These are phyloP conservation scores for Camellia lanceoleosa DNA, from an alignment of 148 eudicot genomes.

Conservation along the genomic window DNA sequence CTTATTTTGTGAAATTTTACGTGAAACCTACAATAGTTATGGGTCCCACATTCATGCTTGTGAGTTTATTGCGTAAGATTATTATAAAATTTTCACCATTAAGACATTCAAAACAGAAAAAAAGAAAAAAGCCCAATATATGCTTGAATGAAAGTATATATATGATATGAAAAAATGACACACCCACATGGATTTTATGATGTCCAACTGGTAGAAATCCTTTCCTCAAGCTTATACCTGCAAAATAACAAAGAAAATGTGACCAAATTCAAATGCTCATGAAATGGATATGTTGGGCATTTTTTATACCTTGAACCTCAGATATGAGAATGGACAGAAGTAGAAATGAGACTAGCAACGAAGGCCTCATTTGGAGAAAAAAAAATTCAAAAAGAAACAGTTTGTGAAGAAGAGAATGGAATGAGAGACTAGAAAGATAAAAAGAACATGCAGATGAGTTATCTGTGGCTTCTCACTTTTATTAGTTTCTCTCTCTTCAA, in stretches of 20 bases:
- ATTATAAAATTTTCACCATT: not conserved
- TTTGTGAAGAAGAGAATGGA: not conserved
- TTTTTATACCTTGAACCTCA: constrained; percentile 38
- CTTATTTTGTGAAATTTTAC: no score
- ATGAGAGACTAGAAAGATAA: not conserved
- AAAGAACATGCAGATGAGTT: no score
- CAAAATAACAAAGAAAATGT: not conserved
- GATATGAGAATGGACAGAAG: constrained; percentile 29
- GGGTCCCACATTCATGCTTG: no score
- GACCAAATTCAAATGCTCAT: not conserved
- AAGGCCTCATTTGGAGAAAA: constrained; percentile 30
- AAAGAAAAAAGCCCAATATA: not conserved
- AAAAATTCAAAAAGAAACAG: not conserved
- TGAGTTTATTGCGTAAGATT: no score
- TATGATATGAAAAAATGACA: not conserved
- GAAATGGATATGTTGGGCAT: not conserved
- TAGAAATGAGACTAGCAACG: constrained; percentile 29
- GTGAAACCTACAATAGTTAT: no score
- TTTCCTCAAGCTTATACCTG: constrained; percentile 29
- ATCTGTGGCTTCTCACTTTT: not conserved
- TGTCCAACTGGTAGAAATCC: constrained; percentile 8
- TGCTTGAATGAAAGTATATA: not conserved
- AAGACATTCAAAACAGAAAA: not conserved
- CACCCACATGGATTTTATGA: constrained; percentile 18
- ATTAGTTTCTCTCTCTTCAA: not conserved